phyloP scores from a whole-genome alignment of 768 basidiomycete genomes.

The Epithele typhae region DNA sequence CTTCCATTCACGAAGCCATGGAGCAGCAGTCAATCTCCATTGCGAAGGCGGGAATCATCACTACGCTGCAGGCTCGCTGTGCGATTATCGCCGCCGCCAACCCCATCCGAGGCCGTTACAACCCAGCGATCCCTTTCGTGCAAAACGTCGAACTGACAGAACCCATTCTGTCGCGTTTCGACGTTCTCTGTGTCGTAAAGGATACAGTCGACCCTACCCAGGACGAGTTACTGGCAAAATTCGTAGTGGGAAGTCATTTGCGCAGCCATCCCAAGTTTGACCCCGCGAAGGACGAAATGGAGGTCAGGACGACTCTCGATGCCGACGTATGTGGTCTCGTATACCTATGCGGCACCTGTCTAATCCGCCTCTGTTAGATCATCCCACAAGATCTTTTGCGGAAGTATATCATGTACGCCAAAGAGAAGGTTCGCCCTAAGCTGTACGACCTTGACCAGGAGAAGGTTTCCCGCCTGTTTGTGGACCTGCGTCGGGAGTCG shows the following conservation, averaged over 20 bases:
- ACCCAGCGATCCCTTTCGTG: conserved; percentile 96
- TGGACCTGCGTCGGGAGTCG: conserved; percentile 93
- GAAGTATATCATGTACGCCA: conserved; percentile 99
- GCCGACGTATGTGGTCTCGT: conserved; percentile 70
- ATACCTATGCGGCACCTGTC: background rate
- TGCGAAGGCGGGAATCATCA: conserved; percentile 97
- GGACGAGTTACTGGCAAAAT: conserved; percentile 93
- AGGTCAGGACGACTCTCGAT: conserved; percentile 84
- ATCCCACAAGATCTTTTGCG: conserved; percentile 95
- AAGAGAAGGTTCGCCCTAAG: conserved; percentile 90
- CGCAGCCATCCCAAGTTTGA: conserved; percentile 94
- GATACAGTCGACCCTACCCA: conserved; percentile 95
- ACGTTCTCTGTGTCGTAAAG: conserved; percentile 97
- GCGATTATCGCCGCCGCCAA: conserved; percentile 98
- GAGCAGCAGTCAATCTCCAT: conserved; percentile 99
- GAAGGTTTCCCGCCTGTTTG: conserved; percentile 90
- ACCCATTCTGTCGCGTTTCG: conserved; percentile 96
- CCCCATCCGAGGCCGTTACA: conserved; percentile 94
- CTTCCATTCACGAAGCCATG: conserved; percentile 99
- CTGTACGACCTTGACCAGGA: conserved; percentile 94
- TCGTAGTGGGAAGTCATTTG: conserved; percentile 96
- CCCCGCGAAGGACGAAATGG: conserved; percentile 82
- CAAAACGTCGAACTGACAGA: conserved; percentile 99
- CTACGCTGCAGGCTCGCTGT: conserved; percentile 95
- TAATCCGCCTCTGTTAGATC: conserved; percentile 48